Percentiles rank a stretch among this genome's conserved stretches.
phyloP scores from a whole-genome alignment of 2,329 filamentous ascomycete species.

The Ceratocystis colombiana region DNA sequence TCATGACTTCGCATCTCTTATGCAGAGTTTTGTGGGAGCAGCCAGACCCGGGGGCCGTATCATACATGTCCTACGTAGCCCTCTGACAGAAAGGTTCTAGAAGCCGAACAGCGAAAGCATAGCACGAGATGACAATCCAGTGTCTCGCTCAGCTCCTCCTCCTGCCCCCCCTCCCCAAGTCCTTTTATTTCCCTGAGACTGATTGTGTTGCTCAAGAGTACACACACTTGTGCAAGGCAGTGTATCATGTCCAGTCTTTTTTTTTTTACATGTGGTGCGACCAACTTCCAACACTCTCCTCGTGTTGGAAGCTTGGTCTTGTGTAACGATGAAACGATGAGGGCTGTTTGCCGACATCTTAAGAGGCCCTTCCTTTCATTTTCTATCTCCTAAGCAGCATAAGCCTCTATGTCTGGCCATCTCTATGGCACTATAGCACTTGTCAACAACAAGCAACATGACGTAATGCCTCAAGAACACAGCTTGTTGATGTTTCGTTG shows the following conservation, averaged over 20 bases:
- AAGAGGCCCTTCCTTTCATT: neutral
- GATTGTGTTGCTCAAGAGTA: neutral
- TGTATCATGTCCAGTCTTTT: neutral
- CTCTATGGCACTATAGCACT: neutral
- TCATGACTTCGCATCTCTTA: neutral
- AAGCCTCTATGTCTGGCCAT: neutral
- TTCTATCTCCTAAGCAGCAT: neutral
- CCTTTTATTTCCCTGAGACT: neutral
- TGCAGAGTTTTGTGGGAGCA: neutral
- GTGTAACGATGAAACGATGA: neutral
- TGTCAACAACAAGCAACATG: neutral
- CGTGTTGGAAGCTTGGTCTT: neutral
- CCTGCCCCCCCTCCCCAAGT: neutral
- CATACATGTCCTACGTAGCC: neutral
- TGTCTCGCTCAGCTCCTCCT: neutral
- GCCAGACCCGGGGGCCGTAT: neutral
- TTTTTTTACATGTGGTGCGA: neutral
- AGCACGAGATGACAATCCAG: neutral
- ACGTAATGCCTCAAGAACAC: neutral
- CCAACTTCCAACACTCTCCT: conserved; percentile 7
- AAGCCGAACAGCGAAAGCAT: neutral
- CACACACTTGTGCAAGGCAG: neutral
- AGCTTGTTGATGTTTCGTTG: neutral
- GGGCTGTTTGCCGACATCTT: neutral
- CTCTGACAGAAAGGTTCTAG: conserved; percentile 4